Conservation (phyloP, 192 early-diverging fungal genomes). For the Umbelopsis sp. region DNA sequence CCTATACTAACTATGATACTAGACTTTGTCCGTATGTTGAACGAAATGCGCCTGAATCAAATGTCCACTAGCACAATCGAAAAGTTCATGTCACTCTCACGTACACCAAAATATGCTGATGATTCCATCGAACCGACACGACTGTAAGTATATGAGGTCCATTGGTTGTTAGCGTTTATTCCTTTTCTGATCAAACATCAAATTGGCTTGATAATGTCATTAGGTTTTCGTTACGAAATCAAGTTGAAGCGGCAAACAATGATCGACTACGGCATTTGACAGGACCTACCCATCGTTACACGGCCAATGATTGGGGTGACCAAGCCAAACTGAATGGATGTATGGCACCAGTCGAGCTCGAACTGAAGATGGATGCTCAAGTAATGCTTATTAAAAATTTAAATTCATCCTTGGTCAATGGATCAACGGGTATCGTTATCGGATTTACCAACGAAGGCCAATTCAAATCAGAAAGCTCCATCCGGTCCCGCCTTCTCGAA, state of each 20-base stretch:
- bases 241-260: slow-evolving; percentile 77
- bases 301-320: slow-evolving; percentile 48
- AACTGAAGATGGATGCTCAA: slow-evolving; percentile 76
- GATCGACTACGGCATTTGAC: slow-evolving; percentile 52
- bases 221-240: slow-evolving; percentile 62
- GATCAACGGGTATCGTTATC: slow-evolving; percentile 69
- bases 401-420: slow-evolving; percentile 70
- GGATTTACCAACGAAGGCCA: slow-evolving; percentile 42
- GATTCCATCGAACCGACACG: slow-evolving; percentile 64
- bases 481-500: background rate
- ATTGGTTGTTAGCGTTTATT: too few relatives aligned
- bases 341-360: slow-evolving; percentile 60
- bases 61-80: slow-evolving; percentile 56
- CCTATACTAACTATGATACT: slow-evolving; percentile 15
- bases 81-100: slow-evolving; percentile 51
- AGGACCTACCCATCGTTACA: slow-evolving; percentile 50
- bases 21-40: slow-evolving; percentile 79
- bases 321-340: slow-evolving; percentile 45
- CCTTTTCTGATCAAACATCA: background rate
- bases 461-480: background rate
- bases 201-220: background rate
- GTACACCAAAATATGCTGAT: slow-evolving; percentile 55
- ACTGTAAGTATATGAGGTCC: slow-evolving; percentile 52
- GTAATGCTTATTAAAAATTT: slow-evolving; percentile 88
- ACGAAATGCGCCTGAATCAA: slow-evolving; percentile 80